Base-by-base conservation (phyloP, 805 yeast genomes). In the Starmerella kuoi region DNA sequence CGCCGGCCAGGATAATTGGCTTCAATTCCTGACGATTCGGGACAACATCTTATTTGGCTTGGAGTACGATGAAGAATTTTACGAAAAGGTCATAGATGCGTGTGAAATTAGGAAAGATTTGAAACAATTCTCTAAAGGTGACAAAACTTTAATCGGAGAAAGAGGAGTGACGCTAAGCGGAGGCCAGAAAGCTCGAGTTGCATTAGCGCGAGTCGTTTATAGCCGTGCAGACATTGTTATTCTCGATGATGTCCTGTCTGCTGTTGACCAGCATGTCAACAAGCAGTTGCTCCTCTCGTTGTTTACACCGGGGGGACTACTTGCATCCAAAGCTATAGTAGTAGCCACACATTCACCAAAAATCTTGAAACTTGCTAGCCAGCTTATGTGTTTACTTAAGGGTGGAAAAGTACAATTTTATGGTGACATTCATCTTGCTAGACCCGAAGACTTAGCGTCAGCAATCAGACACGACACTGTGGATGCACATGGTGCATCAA, bases 81-180 rank as follows among this genome's bases (percentile, higher is more conserved):
- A 87, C 60, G 71, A 76, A 22, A 23, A 28, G 19, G 41, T 45
- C 12, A 3, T 49, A 6, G 21, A 76, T 42, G 93, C 94, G 0
- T 87, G 96, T 68, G 94, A 91, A 9, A 69, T 87, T 51, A 62
- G 70, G 7, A 75, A 74, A 24, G 96, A 87, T 62, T 65, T 87
- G 47, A 72, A 71, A 30, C 70, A 75, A 15, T 68, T 87, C 42
- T 80, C 93, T 3, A 79, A 81, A 57, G 94, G 94, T 43, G 96
- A 87, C 60, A 66, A 66, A 39, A 87, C 96, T 4, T 72, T 81
- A 54, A 95, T 87, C 46, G 96, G 96, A 27, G 35, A 86, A 64
- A 86, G 86, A 63, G 96, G 96, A 52, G 84, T 86, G 40, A 81
- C 94, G n/a, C 66, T 86, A 42, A 81, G 94, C 28, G 96, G 96